Evolutionary conservation across 768 basidiomycete genomes (phyloP), one percentile per base, ranked within the genome.

Genomic region (Mycena belliarum): DNA sequence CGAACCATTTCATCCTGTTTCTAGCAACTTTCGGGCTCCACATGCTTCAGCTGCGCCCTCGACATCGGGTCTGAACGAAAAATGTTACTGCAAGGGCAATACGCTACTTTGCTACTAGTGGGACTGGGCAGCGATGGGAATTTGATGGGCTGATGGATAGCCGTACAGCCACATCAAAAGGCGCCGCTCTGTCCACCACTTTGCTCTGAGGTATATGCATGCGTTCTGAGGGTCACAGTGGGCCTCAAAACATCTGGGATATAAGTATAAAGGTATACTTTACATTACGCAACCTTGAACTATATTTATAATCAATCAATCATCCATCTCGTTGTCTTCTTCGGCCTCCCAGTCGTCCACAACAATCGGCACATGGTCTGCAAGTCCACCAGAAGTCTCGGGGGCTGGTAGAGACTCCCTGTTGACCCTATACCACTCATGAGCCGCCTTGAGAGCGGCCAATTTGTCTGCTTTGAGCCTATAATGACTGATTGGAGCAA

Each of bases 291-390:
- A n/a, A 40, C 18, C 38, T 40, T 5, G 18, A 37, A 37, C 18
- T 7, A 14, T 11, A n/a, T n/a, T n/a, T n/a, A 20, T 40, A 11
- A 6, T n/a, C n/a, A n/a, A 43, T 46, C 24, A 57, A 29, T 57
- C 49, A 26, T 52, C 56, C 56, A 57, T 57, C 10, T 57, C 56
- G 0, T 29, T 20, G 11, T 57, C 56, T 23, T 57, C 56, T 28
- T 51, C 56, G 4, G 21, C 56, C 1, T 2, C 20, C 49, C 56
- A 57, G 18, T 52, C 56, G 1, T 57, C 56, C 0, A 47, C 37
- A 41, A 51, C 20, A 7, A 0, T 20, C 4, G 35, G 15, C 14
- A 43, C 45, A 15, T 10, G 11, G 23, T 25, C 9, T 14, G 29
- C 3, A 5, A 18, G 1, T 25, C 43, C 55, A 35, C 38, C 55